Percentiles rank a stretch among this genome's conserved stretches.
phyloP scores from a whole-genome alignment of 805 yeast genomes.

The Ogataea glucozyma region DNA sequence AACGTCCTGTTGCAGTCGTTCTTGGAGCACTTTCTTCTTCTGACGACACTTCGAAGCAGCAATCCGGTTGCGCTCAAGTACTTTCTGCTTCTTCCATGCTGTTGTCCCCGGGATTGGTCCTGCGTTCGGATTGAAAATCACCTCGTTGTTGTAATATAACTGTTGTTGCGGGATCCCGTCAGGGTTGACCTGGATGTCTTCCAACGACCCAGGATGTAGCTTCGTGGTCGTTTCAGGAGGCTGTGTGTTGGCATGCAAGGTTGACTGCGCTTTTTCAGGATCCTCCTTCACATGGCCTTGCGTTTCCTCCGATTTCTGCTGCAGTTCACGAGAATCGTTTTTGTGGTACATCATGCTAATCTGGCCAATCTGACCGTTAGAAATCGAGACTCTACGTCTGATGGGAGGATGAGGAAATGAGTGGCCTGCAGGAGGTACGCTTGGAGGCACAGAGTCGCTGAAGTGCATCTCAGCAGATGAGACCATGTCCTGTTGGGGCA shows the following conservation, averaged over 20 bases:
- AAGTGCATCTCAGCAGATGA: background rate
- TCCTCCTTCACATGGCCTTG: too few species aligned
- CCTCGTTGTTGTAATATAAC: slow-evolving; percentile 55
- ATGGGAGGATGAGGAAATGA: slow-evolving; percentile 20
- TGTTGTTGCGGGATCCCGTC: slow-evolving; percentile 48
- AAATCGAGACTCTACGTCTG: slow-evolving; percentile 73
- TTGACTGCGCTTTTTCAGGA: too few species aligned
- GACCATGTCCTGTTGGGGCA: too few species aligned
- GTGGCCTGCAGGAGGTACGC: background rate
- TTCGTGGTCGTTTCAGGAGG: background rate
- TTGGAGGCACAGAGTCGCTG: background rate
- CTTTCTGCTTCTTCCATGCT: slow-evolving; percentile 70
- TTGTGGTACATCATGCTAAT: slow-evolving; percentile 40
- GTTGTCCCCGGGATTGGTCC: slow-evolving; percentile 63
- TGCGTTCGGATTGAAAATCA: slow-evolving; percentile 52
- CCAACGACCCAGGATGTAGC: too few species aligned
- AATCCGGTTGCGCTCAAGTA: slow-evolving; percentile 88
- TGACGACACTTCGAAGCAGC: slow-evolving; percentile 97
- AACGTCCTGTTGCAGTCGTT: slow-evolving; percentile 62
- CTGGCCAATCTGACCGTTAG: slow-evolving; percentile 85
- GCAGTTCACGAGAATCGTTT: slow-evolving; percentile 8
- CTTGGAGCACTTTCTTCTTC: slow-evolving; percentile 80
- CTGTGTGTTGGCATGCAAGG: background rate
- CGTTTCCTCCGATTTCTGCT: background rate
- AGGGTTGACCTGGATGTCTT: slow-evolving; percentile 30